Evolutionary conservation across 805 yeast genomes (phyloP).

Genomic region (Ogataea haglerorum): DNA sequence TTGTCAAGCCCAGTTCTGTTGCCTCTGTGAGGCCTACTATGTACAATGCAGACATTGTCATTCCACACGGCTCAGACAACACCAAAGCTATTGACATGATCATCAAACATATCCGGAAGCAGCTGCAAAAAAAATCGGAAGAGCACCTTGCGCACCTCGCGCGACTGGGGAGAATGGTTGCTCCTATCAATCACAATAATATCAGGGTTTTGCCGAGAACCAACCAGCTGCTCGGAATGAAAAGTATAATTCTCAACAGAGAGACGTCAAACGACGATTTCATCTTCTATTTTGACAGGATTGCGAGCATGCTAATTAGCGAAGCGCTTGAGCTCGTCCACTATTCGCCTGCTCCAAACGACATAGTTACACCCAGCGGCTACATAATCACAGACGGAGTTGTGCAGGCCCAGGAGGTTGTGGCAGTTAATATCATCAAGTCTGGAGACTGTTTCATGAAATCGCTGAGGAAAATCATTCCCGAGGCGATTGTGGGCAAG

Average conservation of each 20-base stretch:
- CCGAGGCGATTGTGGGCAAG: constrained; percentile 79
- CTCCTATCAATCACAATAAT: constrained; percentile 31
- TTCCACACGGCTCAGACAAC: constrained; percentile 91
- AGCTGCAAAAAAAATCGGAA: constrained; percentile 59
- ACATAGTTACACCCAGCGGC: constrained; percentile 42
- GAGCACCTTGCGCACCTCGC: constrained; percentile 65
- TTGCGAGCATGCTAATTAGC: constrained; percentile 69
- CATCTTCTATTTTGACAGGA: constrained; percentile 79
- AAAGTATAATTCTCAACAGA: constrained; percentile 61
- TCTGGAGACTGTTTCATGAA: constrained; percentile 92
- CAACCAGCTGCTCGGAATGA: constrained; percentile 69
- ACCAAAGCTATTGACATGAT: constrained; percentile 73
- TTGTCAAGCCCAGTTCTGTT: constrained; percentile 91
- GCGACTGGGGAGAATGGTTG: constrained; percentile 45
- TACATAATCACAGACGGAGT: constrained; percentile 26
- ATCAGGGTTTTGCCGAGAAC: constrained; percentile 43
- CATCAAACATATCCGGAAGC: constrained; percentile 74
- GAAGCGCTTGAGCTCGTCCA: constrained; percentile 60
- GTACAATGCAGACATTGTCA: constrained; percentile 76
- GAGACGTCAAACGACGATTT: constrained; percentile 67
- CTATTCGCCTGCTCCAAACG: constrained; percentile 28
- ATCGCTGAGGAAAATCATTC: constrained; percentile 70
- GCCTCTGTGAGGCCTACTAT: constrained; percentile 70
- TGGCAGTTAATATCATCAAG: constrained; percentile 77
- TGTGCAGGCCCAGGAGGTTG: constrained; percentile 43